Conservation (phyloP, 768 basidiomycete genomes). For the Hypholoma sublateritium region DNA sequence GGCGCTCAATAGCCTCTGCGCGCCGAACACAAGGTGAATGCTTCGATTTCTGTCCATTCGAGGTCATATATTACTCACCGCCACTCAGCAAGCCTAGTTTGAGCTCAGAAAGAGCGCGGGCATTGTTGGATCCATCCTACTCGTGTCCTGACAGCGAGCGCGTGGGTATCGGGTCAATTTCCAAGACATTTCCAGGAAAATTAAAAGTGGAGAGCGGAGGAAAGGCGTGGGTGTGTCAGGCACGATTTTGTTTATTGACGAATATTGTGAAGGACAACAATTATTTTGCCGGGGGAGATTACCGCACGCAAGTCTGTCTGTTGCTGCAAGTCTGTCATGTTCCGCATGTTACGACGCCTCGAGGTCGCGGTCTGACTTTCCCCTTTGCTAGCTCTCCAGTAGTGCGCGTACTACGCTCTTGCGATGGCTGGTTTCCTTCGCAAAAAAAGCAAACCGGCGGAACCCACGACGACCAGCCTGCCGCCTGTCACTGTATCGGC, state of each 20-base stretch:
- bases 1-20: too few species aligned
- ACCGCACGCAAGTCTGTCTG: neutral
- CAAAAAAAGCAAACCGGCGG: constrained; percentile 43
- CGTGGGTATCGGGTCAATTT: too few species aligned
- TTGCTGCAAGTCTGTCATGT: constrained; percentile 12
- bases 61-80: too few species aligned
- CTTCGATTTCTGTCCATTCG: too few species aligned
- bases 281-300: neutral
- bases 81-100: too few species aligned
- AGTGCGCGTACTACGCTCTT: too few species aligned
- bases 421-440: constrained; percentile 59
- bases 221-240: constrained; percentile 8
- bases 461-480: constrained; percentile 15
- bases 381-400: neutral
- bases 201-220: neutral
- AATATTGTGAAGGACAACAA: neutral
- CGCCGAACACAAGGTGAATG: too few species aligned
- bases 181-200: neutral
- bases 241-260: neutral
- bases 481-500: constrained; percentile 18
- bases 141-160: too few species aligned
- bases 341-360: constrained; percentile 18
- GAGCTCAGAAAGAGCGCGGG: too few species aligned
- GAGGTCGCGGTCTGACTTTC: constrained; percentile 13
- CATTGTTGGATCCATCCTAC: too few species aligned